phyloP scores from a whole-genome alignment of 257 asterid genomes.

The Nicotiana benthamiana region DNA sequence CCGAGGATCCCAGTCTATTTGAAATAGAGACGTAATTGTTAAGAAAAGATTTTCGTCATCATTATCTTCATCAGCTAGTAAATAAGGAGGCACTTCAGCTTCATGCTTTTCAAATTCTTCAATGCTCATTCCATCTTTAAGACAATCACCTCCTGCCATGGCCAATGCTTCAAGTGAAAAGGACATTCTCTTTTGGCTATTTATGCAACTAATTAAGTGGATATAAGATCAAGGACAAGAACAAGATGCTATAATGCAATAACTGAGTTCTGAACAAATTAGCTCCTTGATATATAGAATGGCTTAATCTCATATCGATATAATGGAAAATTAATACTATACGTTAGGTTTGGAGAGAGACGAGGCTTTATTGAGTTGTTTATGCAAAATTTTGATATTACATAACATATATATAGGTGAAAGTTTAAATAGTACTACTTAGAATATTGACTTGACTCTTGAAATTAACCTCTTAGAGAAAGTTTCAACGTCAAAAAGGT shows the following conservation, averaged over 20 bases:
- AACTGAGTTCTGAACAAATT: background rate
- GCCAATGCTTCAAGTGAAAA: conserved; percentile 47
- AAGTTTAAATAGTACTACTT: background rate
- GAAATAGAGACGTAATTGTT: too few relatives aligned
- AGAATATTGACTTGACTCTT: background rate
- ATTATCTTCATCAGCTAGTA: background rate
- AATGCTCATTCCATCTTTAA: conserved; percentile 13
- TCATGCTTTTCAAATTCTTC: background rate
- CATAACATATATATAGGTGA: background rate
- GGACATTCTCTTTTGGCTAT: conserved; percentile 10
- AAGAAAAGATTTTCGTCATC: background rate
- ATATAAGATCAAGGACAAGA: background rate
- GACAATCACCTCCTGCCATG: conserved; percentile 34
- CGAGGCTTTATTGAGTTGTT: background rate
- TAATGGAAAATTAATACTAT: background rate
- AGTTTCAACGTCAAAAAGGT: background rate
- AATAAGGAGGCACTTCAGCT: background rate
- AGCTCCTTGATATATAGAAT: background rate
- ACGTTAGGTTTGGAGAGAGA: background rate
- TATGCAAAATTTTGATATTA: background rate
- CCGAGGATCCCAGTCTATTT: too few relatives aligned
- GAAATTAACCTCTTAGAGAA: background rate
- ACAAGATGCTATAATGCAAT: background rate
- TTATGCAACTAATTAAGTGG: background rate
- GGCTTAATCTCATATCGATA: too few relatives aligned